Percentiles rank a stretch among this genome's conserved stretches.
These are phyloP conservation scores for Candida yuanshanica DNA, from an alignment of 805 yeast species.

Conservation along the genomic window DNA sequence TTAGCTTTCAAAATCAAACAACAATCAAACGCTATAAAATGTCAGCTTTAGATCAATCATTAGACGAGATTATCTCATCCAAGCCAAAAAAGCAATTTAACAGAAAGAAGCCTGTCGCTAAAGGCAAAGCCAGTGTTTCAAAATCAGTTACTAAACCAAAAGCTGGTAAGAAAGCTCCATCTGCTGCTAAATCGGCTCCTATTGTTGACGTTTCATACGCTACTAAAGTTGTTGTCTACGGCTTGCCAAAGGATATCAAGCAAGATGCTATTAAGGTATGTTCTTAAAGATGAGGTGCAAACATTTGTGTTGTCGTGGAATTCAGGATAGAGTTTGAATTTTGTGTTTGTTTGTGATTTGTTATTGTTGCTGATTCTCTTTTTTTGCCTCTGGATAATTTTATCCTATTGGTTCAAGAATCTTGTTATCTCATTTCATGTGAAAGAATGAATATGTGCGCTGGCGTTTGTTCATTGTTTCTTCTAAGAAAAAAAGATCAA, in stretches of 20 bases:
- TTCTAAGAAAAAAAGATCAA: not conserved
- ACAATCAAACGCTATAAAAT: slow-evolving; percentile 44
- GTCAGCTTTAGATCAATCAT: slow-evolving; percentile 81
- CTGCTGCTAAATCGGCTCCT: slow-evolving; percentile 7
- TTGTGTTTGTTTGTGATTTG: not conserved
- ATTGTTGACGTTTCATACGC: slow-evolving; percentile 48
- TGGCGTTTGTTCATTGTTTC: not conserved
- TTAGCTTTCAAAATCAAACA: not conserved
- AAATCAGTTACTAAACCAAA: slow-evolving; percentile 18
- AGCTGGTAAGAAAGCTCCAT: slow-evolving; percentile 24
- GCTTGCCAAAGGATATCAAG: slow-evolving; percentile 81
- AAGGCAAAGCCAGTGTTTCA: slow-evolving; percentile 20
- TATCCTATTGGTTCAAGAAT: not conserved
- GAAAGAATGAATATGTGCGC: not conserved
- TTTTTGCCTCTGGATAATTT: not conserved
- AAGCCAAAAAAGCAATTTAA: slow-evolving; percentile 35
- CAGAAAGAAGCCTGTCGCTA: slow-evolving; percentile 22
- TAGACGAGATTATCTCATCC: slow-evolving; percentile 88
- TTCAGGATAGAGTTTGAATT: not conserved
- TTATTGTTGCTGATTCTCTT: not conserved
- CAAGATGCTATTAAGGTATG: slow-evolving; percentile 83
- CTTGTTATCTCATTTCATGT: not conserved
- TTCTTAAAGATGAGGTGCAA: slow-evolving; percentile 23
- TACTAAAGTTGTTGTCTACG: slow-evolving; percentile 79
- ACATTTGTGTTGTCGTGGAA: not conserved